These are phyloP conservation scores for Chytriomyces sp. DNA, from an alignment of 192 early-diverging fungal species.

Conservation along the genomic window DNA sequence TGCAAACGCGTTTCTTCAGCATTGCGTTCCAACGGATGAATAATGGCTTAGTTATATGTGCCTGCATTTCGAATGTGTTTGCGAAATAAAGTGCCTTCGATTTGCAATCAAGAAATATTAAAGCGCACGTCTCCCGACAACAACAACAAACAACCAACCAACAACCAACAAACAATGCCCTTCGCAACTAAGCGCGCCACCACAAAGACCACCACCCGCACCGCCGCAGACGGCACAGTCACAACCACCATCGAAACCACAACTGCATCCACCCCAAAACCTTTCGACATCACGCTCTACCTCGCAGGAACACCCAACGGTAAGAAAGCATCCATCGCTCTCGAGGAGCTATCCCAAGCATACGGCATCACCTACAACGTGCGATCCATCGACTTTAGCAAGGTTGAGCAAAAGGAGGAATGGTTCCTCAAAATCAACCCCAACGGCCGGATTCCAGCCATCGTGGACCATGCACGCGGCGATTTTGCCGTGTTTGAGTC, in stretches of 20 bases:
- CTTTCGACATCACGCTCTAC: constrained; percentile 1
- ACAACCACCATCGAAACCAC: background rate
- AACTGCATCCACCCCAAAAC: background rate
- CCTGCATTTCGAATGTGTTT: no score
- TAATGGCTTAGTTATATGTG: background rate
- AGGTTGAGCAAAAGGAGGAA: constrained; percentile 52
- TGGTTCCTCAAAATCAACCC: constrained; percentile 46
- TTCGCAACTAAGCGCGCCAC: background rate
- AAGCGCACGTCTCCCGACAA: background rate
- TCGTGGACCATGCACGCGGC: constrained; percentile 56
- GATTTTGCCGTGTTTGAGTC: constrained; percentile 65
- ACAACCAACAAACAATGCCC: background rate
- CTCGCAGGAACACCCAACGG: constrained; percentile 56
- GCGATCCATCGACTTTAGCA: constrained; percentile 43
- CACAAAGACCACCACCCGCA: background rate
- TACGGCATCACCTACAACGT: constrained; percentile 41
- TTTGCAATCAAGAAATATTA: background rate
- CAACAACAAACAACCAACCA: background rate
- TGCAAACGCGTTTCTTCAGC: background rate
- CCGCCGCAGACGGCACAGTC: background rate
- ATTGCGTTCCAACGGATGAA: background rate
- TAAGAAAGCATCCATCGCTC: constrained; percentile 52
- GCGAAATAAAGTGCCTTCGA: background rate
- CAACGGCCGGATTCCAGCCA: constrained; percentile 58
- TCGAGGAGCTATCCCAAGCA: constrained; percentile 54